Evolutionary conservation across 257 asterid species (phyloP).

Genomic region (Echium plantagineum): DNA sequence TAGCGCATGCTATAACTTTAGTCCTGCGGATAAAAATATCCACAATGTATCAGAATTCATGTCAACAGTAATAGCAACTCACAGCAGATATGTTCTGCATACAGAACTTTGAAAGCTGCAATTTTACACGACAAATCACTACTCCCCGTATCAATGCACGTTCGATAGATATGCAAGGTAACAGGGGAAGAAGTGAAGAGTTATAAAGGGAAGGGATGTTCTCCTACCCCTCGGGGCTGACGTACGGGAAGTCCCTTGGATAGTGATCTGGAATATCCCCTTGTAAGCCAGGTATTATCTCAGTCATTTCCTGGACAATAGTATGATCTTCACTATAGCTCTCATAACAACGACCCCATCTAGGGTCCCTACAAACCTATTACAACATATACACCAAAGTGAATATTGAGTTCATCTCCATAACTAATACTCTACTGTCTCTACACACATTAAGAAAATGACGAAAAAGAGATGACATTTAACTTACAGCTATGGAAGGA

Average conservation of each 20-base stretch:
- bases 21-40: conserved; percentile 5
- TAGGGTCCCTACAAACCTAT: conserved; percentile 33
- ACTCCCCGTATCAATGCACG: no score
- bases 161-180: no score
- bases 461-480: no score
- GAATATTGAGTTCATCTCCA: background rate
- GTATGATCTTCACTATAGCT: conserved; percentile 34
- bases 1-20: conserved; percentile 29
- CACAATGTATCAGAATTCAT: no score
- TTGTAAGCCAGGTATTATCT: conserved; percentile 24
- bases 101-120: no score
- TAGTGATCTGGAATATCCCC: conserved; percentile 19
- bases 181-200: no score
- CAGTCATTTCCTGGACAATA: conserved; percentile 25
- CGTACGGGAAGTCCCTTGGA: conserved; percentile 13
- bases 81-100: no score
- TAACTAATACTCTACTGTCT: background rate
- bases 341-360: conserved; percentile 38
- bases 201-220: no score
- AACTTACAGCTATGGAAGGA: conserved; percentile 28
- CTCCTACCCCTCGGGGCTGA: conserved; percentile 9
- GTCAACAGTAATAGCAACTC: no score
- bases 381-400: background rate
- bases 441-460: background rate
- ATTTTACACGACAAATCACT: no score